Base-by-base conservation (phyloP, 805 yeast species). In the Torulaspora microellipsoides region DNA sequence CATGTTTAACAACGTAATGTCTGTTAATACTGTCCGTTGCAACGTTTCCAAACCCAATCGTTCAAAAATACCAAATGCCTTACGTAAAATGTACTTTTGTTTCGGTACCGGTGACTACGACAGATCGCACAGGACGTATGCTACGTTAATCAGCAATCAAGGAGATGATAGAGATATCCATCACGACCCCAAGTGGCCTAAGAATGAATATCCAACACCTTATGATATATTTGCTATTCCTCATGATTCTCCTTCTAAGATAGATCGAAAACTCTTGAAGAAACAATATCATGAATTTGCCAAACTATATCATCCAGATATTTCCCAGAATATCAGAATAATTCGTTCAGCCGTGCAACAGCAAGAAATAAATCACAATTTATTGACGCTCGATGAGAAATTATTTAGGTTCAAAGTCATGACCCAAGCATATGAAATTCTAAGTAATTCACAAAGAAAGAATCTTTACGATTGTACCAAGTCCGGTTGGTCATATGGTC, bases 281-380 rank as follows among this genome's bases (percentile, higher is more conserved):
- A 49, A 65, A 20, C 72, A 73, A 35, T 84, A 82, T 55, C 77
- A 75, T 51, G 70, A 75, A 41, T 67, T 78, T 36, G 89, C 89
- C 9, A 85, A 84, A 60, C 58, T 80, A 8, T 89, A 89, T 54
- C 96, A 89, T 59, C 96, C 97, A 0, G 97, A 89, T 58, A 59
- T 74, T 2, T 54, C 70, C 2, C 47, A 54, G 13, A 59, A 62
- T 28, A 43, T 52, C 11, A 46, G 49, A 4, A 59, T 76, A 4
- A 46, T 45, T 14, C 31, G 45, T 23, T 40, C 50, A n/a, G 46
- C 51, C 3, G 31, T 47, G 11, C 38, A 41, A 3, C 42, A 43
- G 28, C 14, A 33, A 14, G 29, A 34, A 20, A 49, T 33, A 42
- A 47, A 48, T 8, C 37, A 31, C 2, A 39, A 35, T 17, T 40